Percentiles rank a stretch among this genome's conserved stretches.
These are phyloP conservation scores for Chernovozyma sophiae-reginae DNA, from an alignment of 1,139 yeast genomes.

Conservation along the genomic window DNA sequence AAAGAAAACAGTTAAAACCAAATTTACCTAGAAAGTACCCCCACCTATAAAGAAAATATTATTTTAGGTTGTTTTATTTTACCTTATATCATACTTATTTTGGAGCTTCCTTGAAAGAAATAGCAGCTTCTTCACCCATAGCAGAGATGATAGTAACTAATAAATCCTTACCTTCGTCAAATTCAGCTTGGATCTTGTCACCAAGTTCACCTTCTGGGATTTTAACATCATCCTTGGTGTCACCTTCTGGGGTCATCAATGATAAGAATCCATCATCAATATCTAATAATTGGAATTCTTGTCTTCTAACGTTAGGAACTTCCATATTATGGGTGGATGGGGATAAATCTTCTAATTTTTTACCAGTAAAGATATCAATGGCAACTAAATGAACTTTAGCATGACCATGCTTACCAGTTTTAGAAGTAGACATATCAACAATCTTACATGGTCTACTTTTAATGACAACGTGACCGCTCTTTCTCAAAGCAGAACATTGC, in stretches of 20 bases:
- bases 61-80: no score
- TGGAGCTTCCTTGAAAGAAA: slow-evolving; percentile 98
- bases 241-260: slow-evolving; percentile 95
- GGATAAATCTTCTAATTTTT: slow-evolving; percentile 98
- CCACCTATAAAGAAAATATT: no score
- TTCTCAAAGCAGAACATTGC: slow-evolving; percentile 99
- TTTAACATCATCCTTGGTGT: slow-evolving; percentile 98
- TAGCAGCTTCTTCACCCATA: slow-evolving; percentile 99
- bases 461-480: slow-evolving; percentile 98
- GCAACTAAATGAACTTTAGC: slow-evolving; percentile 99
- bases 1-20: no score
- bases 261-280: slow-evolving; percentile 97
- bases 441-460: slow-evolving; percentile 99
- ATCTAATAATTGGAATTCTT: slow-evolving; percentile 95
- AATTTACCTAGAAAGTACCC: neutral
- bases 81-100: slow-evolving; percentile 26
- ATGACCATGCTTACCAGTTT: slow-evolving; percentile 99
- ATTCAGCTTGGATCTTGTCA: slow-evolving; percentile 83
- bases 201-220: slow-evolving; percentile 98
- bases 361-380: slow-evolving; percentile 97
- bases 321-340: slow-evolving; percentile 99
- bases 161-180: slow-evolving; percentile 97
- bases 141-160: slow-evolving; percentile 94
- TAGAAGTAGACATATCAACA: slow-evolving; percentile 99
- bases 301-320: slow-evolving; percentile 95